phyloP scores from a whole-genome alignment of 75 land plant species.

The Picea glauca region DNA sequence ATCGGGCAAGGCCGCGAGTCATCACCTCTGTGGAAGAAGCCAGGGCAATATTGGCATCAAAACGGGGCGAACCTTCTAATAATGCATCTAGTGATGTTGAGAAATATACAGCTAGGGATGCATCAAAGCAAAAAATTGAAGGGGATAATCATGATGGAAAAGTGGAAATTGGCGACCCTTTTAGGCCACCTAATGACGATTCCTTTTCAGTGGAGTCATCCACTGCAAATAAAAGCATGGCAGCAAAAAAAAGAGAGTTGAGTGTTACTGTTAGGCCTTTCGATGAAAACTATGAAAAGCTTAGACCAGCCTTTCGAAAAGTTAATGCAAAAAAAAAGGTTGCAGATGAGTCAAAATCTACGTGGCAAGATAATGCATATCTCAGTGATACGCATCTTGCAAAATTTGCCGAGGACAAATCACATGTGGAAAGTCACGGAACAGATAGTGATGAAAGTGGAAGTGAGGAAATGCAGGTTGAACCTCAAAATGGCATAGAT shows the following conservation, averaged over 20 bases:
- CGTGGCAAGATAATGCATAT: neutral
- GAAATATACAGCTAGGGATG: neutral
- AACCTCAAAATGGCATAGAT: slow-evolving; percentile 31
- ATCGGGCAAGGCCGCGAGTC: slow-evolving; percentile 28
- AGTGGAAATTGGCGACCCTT: neutral
- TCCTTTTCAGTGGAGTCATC: neutral
- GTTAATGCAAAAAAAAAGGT: neutral
- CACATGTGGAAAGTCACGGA: neutral
- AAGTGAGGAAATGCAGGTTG: neutral
- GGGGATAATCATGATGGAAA: neutral
- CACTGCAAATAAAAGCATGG: neutral
- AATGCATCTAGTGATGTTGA: slow-evolving; percentile 2
- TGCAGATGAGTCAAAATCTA: neutral
- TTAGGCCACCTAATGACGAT: neutral
- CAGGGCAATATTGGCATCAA: slow-evolving; percentile 49
- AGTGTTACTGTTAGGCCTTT: neutral
- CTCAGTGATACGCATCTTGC: neutral
- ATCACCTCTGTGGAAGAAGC: slow-evolving; percentile 75
- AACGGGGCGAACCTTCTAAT: slow-evolving; percentile 11
- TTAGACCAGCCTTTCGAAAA: slow-evolving; percentile 6
- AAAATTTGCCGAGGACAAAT: neutral
- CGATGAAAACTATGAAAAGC: slow-evolving; percentile 1
- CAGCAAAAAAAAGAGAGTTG: neutral
- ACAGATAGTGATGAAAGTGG: slow-evolving; percentile 7
- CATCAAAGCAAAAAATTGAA: neutral